These are phyloP conservation scores for Exserohilum rostratum DNA, from an alignment of 2,329 filamentous ascomycete species.

Conservation along the genomic window DNA sequence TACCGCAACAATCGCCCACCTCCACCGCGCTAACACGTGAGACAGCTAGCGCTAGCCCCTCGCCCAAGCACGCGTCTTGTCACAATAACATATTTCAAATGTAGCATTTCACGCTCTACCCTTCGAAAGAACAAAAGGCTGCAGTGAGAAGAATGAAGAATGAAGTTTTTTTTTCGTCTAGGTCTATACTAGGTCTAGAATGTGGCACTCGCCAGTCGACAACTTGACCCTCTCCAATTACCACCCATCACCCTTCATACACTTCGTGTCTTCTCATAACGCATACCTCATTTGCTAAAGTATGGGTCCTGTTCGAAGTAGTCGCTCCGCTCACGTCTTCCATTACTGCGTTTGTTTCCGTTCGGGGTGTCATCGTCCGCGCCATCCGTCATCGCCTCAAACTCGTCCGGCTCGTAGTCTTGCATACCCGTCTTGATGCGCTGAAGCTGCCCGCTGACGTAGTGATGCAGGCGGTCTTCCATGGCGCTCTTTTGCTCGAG, in stretches of 20 bases:
- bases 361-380: conserved; percentile 25
- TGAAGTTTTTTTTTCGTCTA: conserved; percentile 9
- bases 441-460: conserved; percentile 81
- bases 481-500: conserved; percentile 45
- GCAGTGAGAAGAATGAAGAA: not conserved
- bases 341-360: conserved; percentile 31
- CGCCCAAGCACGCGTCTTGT: not conserved
- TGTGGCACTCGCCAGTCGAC: conserved; percentile 9
- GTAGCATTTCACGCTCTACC: no score
- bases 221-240: not conserved
- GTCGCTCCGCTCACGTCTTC: conserved; percentile 24
- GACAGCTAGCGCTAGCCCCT: not conserved
- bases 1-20: conserved; percentile 10
- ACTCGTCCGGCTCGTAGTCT: conserved; percentile 64
- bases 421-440: conserved; percentile 68
- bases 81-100: not conserved
- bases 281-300: conserved; percentile 27
- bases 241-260: not conserved
- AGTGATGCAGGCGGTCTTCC: conserved; percentile 73
- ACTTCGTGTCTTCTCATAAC: not conserved
- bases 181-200: conserved; percentile 33
- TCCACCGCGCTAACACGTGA: conserved; percentile 24
- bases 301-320: conserved; percentile 42
- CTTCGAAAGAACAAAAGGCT: not conserved
- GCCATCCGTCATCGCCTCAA: conserved; percentile 63